Percentiles rank a stretch among this genome's conserved stretches.
These are phyloP conservation scores for Mycena galericulata DNA, from an alignment of 768 basidiomycete species.

Conservation along the genomic window DNA sequence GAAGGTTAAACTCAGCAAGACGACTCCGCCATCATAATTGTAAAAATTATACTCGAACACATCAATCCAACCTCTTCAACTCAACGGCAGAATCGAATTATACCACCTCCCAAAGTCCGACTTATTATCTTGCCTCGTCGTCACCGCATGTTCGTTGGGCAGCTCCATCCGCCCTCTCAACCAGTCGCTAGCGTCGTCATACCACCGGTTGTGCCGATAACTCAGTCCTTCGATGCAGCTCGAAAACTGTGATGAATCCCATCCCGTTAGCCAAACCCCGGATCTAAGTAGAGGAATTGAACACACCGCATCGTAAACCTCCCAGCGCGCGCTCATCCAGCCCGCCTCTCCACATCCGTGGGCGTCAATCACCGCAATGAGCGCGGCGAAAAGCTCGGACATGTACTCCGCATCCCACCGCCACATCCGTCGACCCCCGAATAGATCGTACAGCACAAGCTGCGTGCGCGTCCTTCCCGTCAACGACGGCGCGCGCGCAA, in stretches of 20 bases:
- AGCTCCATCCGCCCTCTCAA: constrained; percentile 10
- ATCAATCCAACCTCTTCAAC: not conserved
- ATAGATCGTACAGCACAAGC: not conserved
- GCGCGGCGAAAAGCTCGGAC: not conserved
- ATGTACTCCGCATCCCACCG: constrained; percentile 4
- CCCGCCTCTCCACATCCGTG: constrained; percentile 28
- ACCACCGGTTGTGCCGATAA: constrained; percentile 13
- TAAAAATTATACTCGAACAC: too few species aligned
- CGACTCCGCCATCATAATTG: too few species aligned
- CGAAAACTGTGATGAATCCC: not conserved
- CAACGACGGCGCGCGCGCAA: not conserved
- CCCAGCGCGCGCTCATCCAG: constrained; percentile 33
- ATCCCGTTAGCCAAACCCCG: not conserved
- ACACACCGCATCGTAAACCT: constrained; percentile 36
- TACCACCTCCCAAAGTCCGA: constrained; percentile 5
- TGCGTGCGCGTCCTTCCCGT: not conserved
- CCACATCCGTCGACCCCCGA: not conserved
- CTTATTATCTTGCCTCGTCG: constrained; percentile 10
- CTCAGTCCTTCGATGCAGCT: not conserved
- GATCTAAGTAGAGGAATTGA: too few species aligned
- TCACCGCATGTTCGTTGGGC: not conserved
- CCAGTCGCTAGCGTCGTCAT: constrained; percentile 16
- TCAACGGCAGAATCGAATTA: not conserved
- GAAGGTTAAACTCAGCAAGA: too few species aligned
- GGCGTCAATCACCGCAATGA: constrained; percentile 14